Evolutionary conservation across 2,329 filamentous ascomycete genomes (phyloP).

Genomic region (Nakataea oryzae): DNA sequence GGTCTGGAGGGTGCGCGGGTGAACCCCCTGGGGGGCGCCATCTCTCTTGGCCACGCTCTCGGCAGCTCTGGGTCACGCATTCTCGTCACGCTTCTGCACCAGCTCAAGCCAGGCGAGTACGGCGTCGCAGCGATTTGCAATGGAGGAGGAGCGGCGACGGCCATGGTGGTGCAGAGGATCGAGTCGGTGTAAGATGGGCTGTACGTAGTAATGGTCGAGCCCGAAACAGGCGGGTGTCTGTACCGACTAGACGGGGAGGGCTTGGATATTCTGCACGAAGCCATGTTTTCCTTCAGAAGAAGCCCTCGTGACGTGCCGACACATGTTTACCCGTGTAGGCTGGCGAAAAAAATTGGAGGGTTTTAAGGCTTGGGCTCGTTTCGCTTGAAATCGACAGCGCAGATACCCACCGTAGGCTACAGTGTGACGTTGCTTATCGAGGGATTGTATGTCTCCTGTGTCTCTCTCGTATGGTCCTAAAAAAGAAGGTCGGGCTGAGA

Average conservation of each 20-base stretch:
- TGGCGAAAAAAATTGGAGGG: too few species aligned
- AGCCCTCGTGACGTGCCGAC: neutral
- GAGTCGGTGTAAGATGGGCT: slow-evolving; percentile 35
- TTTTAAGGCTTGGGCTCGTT: too few species aligned
- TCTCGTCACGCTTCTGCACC: slow-evolving; percentile 79
- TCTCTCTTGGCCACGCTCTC: slow-evolving; percentile 82
- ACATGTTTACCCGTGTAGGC: too few species aligned
- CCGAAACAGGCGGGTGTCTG: neutral
- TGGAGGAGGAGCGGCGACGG: slow-evolving; percentile 84
- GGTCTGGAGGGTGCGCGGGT: slow-evolving; percentile 70
- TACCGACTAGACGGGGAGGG: neutral
- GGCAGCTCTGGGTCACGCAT: slow-evolving; percentile 92
- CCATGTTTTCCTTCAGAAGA: neutral
- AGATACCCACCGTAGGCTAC: too few species aligned
- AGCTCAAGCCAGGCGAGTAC: slow-evolving; percentile 85
- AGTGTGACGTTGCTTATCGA: too few species aligned
- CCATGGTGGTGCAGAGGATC: slow-evolving; percentile 80
- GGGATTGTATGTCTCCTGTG: too few species aligned
- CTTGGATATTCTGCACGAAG: too few species aligned
- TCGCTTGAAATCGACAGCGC: too few species aligned
- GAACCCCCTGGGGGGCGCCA: slow-evolving; percentile 83
- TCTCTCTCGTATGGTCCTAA: too few species aligned
- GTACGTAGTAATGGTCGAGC: too few species aligned
- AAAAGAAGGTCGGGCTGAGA: too few species aligned
- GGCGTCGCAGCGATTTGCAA: slow-evolving; percentile 96